Conservation (phyloP, 495 filamentous ascomycete species). For the Tetracladium marchalianum region DNA sequence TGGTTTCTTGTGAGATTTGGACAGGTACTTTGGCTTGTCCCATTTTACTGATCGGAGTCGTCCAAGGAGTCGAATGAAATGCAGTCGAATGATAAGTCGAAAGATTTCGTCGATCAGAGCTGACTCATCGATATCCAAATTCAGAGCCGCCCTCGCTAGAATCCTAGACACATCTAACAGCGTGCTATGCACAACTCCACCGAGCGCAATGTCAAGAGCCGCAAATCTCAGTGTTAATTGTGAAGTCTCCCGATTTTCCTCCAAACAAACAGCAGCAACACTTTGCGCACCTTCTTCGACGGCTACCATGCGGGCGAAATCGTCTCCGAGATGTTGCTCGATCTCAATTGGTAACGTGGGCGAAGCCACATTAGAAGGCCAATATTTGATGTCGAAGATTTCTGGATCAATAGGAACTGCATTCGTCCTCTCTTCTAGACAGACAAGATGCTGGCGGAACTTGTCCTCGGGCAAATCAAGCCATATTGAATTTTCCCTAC, state of each 20-base stretch:
- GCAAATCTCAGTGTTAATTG: constrained; percentile 2
- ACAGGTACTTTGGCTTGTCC: constrained; percentile 9
- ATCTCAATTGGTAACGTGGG: constrained; percentile 2
- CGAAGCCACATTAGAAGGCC: neutral
- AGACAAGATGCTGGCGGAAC: constrained; percentile 4
- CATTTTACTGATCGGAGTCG: constrained; percentile 5
- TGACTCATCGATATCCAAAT: too few species aligned
- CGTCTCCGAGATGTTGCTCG: constrained; percentile 7
- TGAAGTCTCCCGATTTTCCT: neutral
- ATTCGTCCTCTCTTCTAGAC: constrained; percentile 2
- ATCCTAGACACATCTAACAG: neutral
- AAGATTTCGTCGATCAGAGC: neutral
- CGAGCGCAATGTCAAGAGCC: neutral
- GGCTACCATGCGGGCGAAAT: constrained; percentile 6
- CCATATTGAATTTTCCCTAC: constrained; percentile 2
- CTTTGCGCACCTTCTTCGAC: constrained; percentile 7
- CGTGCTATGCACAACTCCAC: neutral
- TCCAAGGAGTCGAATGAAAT: constrained; percentile 2
- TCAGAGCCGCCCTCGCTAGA: neutral
- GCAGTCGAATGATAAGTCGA: neutral
- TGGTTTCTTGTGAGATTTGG: constrained; percentile 10
- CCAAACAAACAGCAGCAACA: constrained; percentile 9
- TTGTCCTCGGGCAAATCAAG: constrained; percentile 2
- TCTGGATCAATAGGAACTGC: constrained; percentile 3
- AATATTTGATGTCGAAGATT: neutral